Evolutionary conservation across 768 basidiomycete genomes (phyloP).

Genomic region (Obba rivulosa): DNA sequence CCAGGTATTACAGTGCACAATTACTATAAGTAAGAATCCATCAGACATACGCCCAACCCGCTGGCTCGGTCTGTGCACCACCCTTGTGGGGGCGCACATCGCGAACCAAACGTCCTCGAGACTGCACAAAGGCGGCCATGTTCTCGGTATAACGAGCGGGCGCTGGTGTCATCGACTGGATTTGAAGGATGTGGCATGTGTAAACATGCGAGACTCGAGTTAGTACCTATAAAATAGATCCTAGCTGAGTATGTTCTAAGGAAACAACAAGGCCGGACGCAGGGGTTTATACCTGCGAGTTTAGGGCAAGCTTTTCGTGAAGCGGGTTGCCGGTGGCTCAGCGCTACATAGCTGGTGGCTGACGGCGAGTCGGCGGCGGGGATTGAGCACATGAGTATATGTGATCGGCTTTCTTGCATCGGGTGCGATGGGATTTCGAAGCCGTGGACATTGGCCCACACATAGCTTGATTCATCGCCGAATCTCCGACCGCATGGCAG

Average conservation of each 20-base stretch:
- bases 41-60: slow-evolving; percentile 38
- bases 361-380: no score
- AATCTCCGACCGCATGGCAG: no score
- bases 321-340: no score
- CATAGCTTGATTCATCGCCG: no score
- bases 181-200: slow-evolving; percentile 36
- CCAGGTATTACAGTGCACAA: no score
- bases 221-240: slow-evolving; percentile 30
- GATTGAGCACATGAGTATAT: no score
- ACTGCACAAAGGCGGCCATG: slow-evolving; percentile 24
- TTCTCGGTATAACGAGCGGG: slow-evolving; percentile 36
- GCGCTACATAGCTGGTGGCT: no score
- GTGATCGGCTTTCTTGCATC: no score
- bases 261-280: slow-evolving; percentile 18
- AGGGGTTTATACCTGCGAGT: slow-evolving; percentile 10
- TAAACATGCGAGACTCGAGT: slow-evolving; percentile 43
- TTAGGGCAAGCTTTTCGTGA: slow-evolving; percentile 7
- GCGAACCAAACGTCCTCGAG: slow-evolving; percentile 36
- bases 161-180: slow-evolving; percentile 36
- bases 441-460: no score
- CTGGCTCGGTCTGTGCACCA: slow-evolving; percentile 25
- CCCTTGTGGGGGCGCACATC: slow-evolving; percentile 14
- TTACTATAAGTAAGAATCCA: slow-evolving; percentile 24
- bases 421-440: no score
- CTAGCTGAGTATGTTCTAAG: slow-evolving; percentile 39